Conservation (phyloP, 164 flowering plant genomes). For the Litsea cubeba region DNA sequence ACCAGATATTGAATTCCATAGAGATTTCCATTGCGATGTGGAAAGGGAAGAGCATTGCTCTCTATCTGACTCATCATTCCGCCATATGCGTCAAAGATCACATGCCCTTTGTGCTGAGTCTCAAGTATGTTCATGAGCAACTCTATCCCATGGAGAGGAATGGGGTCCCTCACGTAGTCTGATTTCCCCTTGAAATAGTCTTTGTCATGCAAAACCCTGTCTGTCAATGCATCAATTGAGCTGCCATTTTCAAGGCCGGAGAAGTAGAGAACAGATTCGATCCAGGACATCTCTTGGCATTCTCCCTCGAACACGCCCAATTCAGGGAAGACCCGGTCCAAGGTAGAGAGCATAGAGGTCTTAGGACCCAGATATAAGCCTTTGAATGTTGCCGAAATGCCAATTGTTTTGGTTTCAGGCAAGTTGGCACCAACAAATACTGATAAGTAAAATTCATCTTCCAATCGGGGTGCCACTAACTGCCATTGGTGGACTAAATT, state of each 20-base stretch:
- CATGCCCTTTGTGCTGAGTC: constrained; percentile 21
- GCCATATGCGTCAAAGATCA: constrained; percentile 29
- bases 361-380: constrained; percentile 23
- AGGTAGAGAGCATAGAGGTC: neutral
- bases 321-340: constrained; percentile 18
- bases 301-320: constrained; percentile 11
- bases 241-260: constrained; percentile 12
- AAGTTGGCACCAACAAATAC: constrained; percentile 14
- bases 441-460: constrained; percentile 16
- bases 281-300: constrained; percentile 27
- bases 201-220: constrained; percentile 18
- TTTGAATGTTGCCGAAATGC: constrained; percentile 21
- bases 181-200: constrained; percentile 26
- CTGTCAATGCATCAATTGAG: constrained; percentile 13
- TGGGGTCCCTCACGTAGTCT: constrained; percentile 15
- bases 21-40: constrained; percentile 25
- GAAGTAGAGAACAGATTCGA: constrained; percentile 23
- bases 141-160: constrained; percentile 15
- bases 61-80: constrained; percentile 20
- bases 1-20: constrained; percentile 25
- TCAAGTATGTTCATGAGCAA: constrained; percentile 5
- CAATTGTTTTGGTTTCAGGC: constrained; percentile 5
- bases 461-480: constrained; percentile 9
- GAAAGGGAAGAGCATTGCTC: constrained; percentile 18
- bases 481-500: constrained; percentile 24